Evolutionary conservation across 305 asterid species (phyloP).

Genomic region (Fraxinus nigra): DNA sequence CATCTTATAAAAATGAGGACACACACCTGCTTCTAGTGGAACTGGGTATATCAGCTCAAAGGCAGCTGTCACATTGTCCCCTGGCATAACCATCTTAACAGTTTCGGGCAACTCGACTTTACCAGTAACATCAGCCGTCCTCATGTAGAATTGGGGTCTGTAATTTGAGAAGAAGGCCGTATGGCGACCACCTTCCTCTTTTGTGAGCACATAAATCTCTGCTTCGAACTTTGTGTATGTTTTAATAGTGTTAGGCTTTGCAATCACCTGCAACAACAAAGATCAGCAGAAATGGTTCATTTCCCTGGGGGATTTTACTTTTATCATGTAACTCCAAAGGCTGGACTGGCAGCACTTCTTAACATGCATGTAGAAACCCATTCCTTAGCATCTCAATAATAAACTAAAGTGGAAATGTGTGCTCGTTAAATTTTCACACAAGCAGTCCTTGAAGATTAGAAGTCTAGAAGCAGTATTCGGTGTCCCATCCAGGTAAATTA

Average conservation of each 20-base stretch:
- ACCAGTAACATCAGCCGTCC: conserved; percentile 97
- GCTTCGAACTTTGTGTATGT: conserved; percentile 93
- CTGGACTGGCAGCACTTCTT: not conserved
- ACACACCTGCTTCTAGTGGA: conserved; percentile 81
- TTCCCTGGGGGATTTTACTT: not conserved
- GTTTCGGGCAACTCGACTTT: conserved; percentile 94
- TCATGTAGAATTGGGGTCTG: conserved; percentile 92
- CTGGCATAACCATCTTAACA: conserved; percentile 99
- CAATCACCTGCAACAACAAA: conserved; percentile 65
- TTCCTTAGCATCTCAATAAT: not conserved
- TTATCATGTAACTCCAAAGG: not conserved
- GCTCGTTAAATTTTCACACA: not conserved
- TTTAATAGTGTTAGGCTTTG: conserved; percentile 80
- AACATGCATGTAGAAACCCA: not conserved
- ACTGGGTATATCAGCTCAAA: conserved; percentile 86
- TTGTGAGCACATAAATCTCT: conserved; percentile 94
- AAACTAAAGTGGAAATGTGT: not conserved
- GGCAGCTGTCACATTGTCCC: conserved; percentile 95
- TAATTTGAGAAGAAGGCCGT: conserved; percentile 97
- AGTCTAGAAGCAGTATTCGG: conserved; percentile 10
- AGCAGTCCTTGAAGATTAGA: not conserved
- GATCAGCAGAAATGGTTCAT: conserved; percentile 2
- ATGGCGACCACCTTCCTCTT: conserved; percentile 99
- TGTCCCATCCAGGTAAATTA: conserved; percentile 3
- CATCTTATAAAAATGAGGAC: not conserved